These are phyloP conservation scores for Gilbertella persicaria DNA, from an alignment of 371 early-diverging fungal genomes.

Conservation along the genomic window DNA sequence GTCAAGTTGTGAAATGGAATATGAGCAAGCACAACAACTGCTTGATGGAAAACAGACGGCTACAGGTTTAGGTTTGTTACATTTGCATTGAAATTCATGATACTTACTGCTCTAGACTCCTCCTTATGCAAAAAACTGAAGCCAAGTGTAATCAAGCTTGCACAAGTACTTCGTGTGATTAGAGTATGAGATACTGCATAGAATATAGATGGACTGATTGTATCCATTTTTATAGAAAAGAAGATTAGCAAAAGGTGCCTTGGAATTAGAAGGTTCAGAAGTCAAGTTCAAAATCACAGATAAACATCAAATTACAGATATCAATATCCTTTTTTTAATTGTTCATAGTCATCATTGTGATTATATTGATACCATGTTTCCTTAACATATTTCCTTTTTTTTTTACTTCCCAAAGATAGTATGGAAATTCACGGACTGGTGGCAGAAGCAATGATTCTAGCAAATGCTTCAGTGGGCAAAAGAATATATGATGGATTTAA, in stretches of 20 bases:
- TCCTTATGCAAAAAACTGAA: constrained; percentile 50
- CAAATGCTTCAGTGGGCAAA: constrained; percentile 92
- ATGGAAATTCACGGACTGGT: constrained; percentile 93
- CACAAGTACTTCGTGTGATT: constrained; percentile 58
- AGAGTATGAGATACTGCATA: constrained; percentile 33
- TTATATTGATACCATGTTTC: constrained; percentile 19
- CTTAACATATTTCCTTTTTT: constrained; percentile 24
- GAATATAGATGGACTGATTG: background rate
- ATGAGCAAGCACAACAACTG: constrained; percentile 92
- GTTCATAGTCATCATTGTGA: constrained; percentile 39
- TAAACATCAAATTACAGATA: constrained; percentile 63
- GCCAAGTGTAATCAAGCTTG: constrained; percentile 52
- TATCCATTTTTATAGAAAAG: constrained; percentile 35
- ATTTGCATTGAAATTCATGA: constrained; percentile 2
- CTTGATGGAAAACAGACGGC: constrained; percentile 65
- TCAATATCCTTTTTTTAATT: constrained; percentile 51
- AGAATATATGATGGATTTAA: constrained; percentile 80
- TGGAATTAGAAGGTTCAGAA: constrained; percentile 76
- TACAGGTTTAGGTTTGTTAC: constrained; percentile 40
- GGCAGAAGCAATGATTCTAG: constrained; percentile 99
- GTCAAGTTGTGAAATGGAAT: constrained; percentile 80
- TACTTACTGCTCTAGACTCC: constrained; percentile 25
- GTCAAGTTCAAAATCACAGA: constrained; percentile 72
- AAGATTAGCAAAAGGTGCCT: constrained; percentile 64
- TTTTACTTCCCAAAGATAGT: constrained; percentile 70